phyloP scores from a whole-genome alignment of 2,329 filamentous ascomycete genomes.

The Akanthomyces muscarius region DNA sequence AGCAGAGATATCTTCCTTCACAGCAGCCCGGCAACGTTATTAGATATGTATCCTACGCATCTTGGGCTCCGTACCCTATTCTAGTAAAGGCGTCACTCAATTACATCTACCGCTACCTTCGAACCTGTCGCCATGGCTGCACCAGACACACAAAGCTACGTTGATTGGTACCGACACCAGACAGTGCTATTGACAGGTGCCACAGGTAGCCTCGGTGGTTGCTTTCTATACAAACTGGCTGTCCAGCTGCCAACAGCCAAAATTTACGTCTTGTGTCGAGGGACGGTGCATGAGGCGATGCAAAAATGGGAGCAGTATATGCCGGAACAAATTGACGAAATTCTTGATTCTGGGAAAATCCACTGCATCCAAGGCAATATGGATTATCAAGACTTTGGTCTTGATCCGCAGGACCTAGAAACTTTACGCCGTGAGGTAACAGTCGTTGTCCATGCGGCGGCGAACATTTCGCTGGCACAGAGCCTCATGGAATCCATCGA shows the following conservation, averaged over 20 bases:
- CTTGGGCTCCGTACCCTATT: too few relatives aligned
- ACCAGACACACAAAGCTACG: not conserved
- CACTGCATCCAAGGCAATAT: constrained; percentile 4
- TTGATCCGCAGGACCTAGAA: not conserved
- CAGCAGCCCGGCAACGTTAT: too few relatives aligned
- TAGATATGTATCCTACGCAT: too few relatives aligned
- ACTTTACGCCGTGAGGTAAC: not conserved
- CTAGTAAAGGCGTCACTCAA: too few relatives aligned
- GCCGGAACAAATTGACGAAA: constrained; percentile 9
- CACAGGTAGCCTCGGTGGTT: constrained; percentile 3
- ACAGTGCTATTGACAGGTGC: constrained; percentile 4
- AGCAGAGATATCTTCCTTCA: too few relatives aligned
- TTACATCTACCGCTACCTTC: too few relatives aligned
- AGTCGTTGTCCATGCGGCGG: constrained; percentile 7
- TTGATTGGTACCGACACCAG: not conserved
- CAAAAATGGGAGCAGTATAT: constrained; percentile 2
- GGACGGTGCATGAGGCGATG: not conserved
- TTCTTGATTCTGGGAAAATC: constrained; percentile 6
- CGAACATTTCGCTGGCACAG: constrained; percentile 4
- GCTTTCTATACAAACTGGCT: constrained; percentile 4
- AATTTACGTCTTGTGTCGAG: constrained; percentile 1
- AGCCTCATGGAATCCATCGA: constrained; percentile 4
- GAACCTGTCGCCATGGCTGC: too few relatives aligned
- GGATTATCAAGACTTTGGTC: not conserved
- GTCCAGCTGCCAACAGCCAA: not conserved